Evolutionary conservation across 345 rosid genomes (phyloP).

Genomic region (Euphorbia pulcherrima): DNA sequence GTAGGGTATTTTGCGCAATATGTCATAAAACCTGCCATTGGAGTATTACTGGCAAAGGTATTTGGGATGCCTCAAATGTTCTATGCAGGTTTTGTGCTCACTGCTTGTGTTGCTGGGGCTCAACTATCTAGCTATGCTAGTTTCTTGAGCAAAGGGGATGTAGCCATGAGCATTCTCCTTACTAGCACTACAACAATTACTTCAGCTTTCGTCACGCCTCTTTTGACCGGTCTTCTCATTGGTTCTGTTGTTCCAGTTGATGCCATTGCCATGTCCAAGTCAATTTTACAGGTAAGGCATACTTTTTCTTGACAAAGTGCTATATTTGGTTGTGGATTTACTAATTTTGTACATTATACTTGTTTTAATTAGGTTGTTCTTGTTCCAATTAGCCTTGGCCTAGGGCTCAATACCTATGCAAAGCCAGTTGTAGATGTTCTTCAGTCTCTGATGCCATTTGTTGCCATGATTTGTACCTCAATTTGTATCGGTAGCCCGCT

Average conservation of each 20-base stretch:
- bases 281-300: slow-evolving; percentile 74
- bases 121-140: slow-evolving; percentile 85
- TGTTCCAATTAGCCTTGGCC: slow-evolving; percentile 78
- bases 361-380: slow-evolving; percentile 66
- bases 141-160: slow-evolving; percentile 79
- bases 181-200: slow-evolving; percentile 81
- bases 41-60: slow-evolving; percentile 70
- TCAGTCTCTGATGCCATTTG: slow-evolving; percentile 81
- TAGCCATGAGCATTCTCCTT: slow-evolving; percentile 87
- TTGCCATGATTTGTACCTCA: slow-evolving; percentile 90
- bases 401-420: slow-evolving; percentile 75
- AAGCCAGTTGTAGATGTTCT: slow-evolving; percentile 66
- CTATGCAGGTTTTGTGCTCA: slow-evolving; percentile 82
- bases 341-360: slow-evolving; percentile 1
- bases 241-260: slow-evolving; percentile 95
- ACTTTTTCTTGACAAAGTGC: slow-evolving; percentile 4
- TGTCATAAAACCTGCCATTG: slow-evolving; percentile 71
- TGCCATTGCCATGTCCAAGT: slow-evolving; percentile 92
- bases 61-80: slow-evolving; percentile 67
- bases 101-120: slow-evolving; percentile 89
- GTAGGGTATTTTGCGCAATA: slow-evolving; percentile 76
- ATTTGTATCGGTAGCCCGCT: slow-evolving; percentile 94
- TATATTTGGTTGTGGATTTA: neutral
- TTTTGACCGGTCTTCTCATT: slow-evolving; percentile 64
- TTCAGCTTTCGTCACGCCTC: slow-evolving; percentile 64